phyloP scores from a whole-genome alignment of 2,329 filamentous ascomycete genomes.

The Paracorniculantispora psalliotae region DNA sequence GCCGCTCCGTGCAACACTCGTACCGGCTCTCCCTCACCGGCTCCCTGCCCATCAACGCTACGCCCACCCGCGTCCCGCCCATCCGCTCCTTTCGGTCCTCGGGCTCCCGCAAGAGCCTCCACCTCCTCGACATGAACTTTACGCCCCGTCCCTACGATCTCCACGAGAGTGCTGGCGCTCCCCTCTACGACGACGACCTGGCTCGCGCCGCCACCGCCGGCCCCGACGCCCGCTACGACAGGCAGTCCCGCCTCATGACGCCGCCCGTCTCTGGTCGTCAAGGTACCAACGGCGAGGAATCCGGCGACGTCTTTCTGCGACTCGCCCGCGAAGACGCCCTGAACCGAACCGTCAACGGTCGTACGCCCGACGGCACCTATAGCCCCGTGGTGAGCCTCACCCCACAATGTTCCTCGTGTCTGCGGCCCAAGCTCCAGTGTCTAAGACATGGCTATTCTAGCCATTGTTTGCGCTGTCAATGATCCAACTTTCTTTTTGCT shows the following conservation, averaged over 20 bases:
- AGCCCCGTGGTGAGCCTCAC: constrained; percentile 47
- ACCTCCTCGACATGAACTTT: constrained; percentile 49
- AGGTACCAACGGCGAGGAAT: constrained; percentile 44
- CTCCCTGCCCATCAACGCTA: constrained; percentile 28
- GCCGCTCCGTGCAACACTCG: constrained; percentile 37
- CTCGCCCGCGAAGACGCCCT: constrained; percentile 51
- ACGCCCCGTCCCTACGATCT: constrained; percentile 39
- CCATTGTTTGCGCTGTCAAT: background rate
- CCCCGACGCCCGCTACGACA: constrained; percentile 39
- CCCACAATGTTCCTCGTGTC: too few relatives aligned
- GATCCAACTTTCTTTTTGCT: background rate
- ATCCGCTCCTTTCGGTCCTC: constrained; percentile 55
- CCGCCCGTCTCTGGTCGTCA: constrained; percentile 34
- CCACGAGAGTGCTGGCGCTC: constrained; percentile 38
- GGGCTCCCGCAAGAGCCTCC: constrained; percentile 50
- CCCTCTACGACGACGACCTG: constrained; percentile 42
- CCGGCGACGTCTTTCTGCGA: constrained; percentile 53
- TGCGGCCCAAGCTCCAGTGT: background rate
- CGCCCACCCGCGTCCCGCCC: constrained; percentile 43
- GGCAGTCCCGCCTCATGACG: constrained; percentile 31
- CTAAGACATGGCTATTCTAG: background rate
- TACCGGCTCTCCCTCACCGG: constrained; percentile 39
- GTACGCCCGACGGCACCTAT: constrained; percentile 28
- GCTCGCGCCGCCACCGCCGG: constrained; percentile 32
- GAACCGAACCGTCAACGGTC: constrained; percentile 33